Base-by-base conservation (phyloP, 2,329 filamentous ascomycete genomes). In the Ophiostoma australiae region DNA sequence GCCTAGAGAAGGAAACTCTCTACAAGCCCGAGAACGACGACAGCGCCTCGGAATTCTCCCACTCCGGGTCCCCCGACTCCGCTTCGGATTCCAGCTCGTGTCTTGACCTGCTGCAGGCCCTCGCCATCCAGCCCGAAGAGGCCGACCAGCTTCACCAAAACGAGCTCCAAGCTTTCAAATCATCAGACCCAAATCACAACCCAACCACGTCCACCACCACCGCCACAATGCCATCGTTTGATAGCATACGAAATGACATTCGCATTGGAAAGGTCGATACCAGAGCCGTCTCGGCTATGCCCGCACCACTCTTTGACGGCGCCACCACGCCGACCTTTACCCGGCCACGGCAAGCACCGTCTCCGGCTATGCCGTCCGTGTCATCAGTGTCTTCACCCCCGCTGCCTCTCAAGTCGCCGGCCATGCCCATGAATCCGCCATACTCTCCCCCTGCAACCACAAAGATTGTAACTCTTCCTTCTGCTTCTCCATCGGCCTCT, bases 61-160 rank as follows among this genome's bases (percentile, higher is more conserved):
- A 63, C 61, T 44, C 33, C 17, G 68, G 69, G 35, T 27, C 75
- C 75, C 44, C 33, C 13, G 68, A 70, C 52, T 27, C 75, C 75
- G 33, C 75, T 61, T 68, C 69, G 48, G 68, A 70, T 39, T 27
- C 75, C 75, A 31, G 76, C 69, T 68, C 69, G 61, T 72, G 69
- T 37, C 74, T 78, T 39, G 76, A 79, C 55, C 71, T 77, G 6
- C 72, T 76, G 35, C 77, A 79, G 73, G 76, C 77, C 33, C 76
- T 78, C 65, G 75, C 76, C 2, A 72, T 76, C 8, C 74, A 76
- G 65, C 73, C 74, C 39, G 73, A 72, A 68, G 72, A 73, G 55
- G 68, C 68, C 17, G 41, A n/a, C n/a, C 39, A 55, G 17, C 67
- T 70, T 41, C 71, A 67, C 33, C 55, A 37, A 11, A 66, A 20